Evolutionary conservation across 140 eudicot genomes (phyloP).

Genomic region (Flaveria floridana): DNA sequence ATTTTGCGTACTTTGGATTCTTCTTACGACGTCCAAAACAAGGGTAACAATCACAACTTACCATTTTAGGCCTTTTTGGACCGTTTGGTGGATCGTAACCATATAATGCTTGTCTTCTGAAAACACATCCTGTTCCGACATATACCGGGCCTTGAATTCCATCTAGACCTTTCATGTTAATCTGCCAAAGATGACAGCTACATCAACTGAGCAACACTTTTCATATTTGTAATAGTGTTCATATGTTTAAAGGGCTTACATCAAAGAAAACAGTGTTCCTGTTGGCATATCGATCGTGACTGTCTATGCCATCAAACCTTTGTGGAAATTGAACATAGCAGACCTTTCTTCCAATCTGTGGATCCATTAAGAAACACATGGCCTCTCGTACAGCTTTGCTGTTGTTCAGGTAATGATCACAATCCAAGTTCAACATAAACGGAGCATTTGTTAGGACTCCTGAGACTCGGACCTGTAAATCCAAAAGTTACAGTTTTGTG

Average conservation of each 20-base stretch:
- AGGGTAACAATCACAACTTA: constrained; percentile 95
- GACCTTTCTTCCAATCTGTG: constrained; percentile 88
- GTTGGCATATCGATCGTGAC: constrained; percentile 89
- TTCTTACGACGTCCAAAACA: constrained; percentile 91
- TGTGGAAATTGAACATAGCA: constrained; percentile 96
- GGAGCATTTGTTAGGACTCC: constrained; percentile 98
- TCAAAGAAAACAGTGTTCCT: constrained; percentile 96
- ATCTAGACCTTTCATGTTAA: constrained; percentile 95
- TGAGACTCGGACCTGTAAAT: constrained; percentile 74
- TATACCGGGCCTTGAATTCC: constrained; percentile 98
- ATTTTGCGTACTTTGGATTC: constrained; percentile 54
- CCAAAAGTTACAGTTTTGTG: constrained; percentile 13
- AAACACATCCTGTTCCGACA: constrained; percentile 98
- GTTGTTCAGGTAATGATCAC: constrained; percentile 96
- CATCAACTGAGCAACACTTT: constrained; percentile 1
- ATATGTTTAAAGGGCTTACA: constrained; percentile 49
- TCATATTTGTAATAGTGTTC: neutral
- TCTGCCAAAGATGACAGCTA: constrained; percentile 42
- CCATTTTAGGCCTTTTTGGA: constrained; percentile 95
- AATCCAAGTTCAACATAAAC: constrained; percentile 97
- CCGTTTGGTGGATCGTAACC: constrained; percentile 96
- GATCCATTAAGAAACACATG: constrained; percentile 97
- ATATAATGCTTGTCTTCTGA: constrained; percentile 92
- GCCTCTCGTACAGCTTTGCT: constrained; percentile 96
- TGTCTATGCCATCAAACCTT: constrained; percentile 93